Evolutionary conservation across 441 rosid genomes (phyloP), one percentile per base, ranked within the genome.

Genomic region (Erodium moschatum): DNA sequence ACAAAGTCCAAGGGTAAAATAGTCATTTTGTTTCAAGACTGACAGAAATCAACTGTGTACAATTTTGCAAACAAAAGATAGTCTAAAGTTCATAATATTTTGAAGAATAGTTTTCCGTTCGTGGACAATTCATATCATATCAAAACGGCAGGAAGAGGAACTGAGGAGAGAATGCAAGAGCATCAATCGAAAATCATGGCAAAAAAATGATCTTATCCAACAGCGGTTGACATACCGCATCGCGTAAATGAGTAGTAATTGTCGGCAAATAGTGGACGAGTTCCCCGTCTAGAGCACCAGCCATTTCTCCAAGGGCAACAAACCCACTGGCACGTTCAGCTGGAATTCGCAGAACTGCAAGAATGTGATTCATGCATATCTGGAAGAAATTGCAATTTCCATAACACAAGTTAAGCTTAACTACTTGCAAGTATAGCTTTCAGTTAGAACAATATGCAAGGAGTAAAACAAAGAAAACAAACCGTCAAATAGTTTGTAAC

Each of bases 231-330:
- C 98, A 81, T 79, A 92, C 99, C 69, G 99, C 98, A 80, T 96
- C 99, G 66, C 89, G 96, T 75, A 96, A 85, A 82, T 87, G 97
- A 87, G 92, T 69, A 67, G 85, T 89, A 70, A 96, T 96, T 82
- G 92, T 91, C 79, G 99, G 97, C 97, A 96, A 89, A 89, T 92
- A 96, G 69, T 85, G 78, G 70, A 82, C 77, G 79, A 96, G 98
- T 76, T 92, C 97, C 77, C 98, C 99, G 71, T 96, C 98, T 83
- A 96, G 80, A 78, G 99, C 99, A 83, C 99, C 99, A 66, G 99
- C 99, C 99, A 96, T 96, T 85, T 96, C 99, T 66, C 99, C 99
- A 64, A 96, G 96, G 73, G 99, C 99, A 74, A 88, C 82, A 80
- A 96, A 96, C 61, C 97, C 99, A 80, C 97, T 96, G 66, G 93